A percentile compares a stretch with the other conserved stretches of the same genome.
Evolutionary conservation across 2,329 filamentous ascomycete species (phyloP).

Genomic region (Mycosphaerella sp.): DNA sequence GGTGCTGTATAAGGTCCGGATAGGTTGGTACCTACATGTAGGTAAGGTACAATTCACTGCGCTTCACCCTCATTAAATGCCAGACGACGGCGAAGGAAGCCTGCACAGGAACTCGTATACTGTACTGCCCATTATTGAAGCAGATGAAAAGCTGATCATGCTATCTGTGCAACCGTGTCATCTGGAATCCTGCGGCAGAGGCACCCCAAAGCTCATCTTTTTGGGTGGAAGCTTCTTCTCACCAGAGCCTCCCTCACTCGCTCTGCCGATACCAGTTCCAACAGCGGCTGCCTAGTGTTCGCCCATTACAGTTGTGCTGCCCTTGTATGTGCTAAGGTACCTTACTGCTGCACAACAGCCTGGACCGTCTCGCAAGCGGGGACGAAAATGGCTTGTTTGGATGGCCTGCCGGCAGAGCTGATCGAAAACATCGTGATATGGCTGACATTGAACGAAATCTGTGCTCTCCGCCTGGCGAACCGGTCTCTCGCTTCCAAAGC

Average conservation of each 20-base stretch:
- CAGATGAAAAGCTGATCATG: not conserved
- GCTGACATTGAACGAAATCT: slow-evolving; percentile 6
- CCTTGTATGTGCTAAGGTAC: too few species aligned
- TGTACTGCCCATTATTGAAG: not conserved
- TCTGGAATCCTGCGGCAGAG: not conserved
- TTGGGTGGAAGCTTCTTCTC: too few species aligned
- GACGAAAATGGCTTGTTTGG: not conserved
- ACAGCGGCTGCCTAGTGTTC: too few species aligned
- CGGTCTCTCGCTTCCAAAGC: slow-evolving; percentile 9
- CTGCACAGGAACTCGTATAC: too few species aligned
- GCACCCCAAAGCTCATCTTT: not conserved
- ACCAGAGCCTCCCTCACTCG: too few species aligned
- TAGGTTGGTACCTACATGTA: too few species aligned
- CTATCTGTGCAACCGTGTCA: not conserved
- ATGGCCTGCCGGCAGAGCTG: slow-evolving; percentile 49
- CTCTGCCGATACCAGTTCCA: too few species aligned
- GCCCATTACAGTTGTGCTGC: too few species aligned
- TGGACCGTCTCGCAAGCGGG: not conserved
- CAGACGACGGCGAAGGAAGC: too few species aligned
- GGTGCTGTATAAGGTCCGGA: too few species aligned
- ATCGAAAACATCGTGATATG: slow-evolving; percentile 31
- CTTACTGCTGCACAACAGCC: not conserved
- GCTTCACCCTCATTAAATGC: too few species aligned
- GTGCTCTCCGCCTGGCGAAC: slow-evolving; percentile 6
- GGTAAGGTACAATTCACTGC: too few species aligned